Percentiles rank a stretch among this genome's conserved stretches.
Evolutionary conservation across 805 yeast species (phyloP).

Genomic region (Vanderwaltozyma tropicalis): DNA sequence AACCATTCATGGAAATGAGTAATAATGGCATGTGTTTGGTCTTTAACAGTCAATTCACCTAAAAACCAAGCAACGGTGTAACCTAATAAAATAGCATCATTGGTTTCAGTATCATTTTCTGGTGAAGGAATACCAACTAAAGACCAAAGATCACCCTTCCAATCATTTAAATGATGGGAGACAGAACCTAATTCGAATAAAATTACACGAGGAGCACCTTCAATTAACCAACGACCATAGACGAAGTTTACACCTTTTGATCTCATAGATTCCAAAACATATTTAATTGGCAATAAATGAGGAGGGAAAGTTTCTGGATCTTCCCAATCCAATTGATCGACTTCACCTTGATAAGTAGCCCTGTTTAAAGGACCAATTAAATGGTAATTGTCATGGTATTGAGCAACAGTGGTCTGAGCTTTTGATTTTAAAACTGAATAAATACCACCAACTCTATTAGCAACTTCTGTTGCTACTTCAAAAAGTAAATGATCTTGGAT

Average conservation of each 20-base stretch:
- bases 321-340: conserved; percentile 57
- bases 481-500: conserved; percentile 78
- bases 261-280: conserved; percentile 65
- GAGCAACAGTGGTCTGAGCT: conserved; percentile 93
- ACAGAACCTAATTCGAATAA: conserved; percentile 82
- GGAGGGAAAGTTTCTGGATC: conserved; percentile 32
- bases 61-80: conserved; percentile 94
- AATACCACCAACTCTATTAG: conserved; percentile 95
- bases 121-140: conserved; percentile 91
- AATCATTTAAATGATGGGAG: conserved; percentile 59
- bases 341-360: conserved; percentile 66
- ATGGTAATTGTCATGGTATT: conserved; percentile 78
- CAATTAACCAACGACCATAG: conserved; percentile 94
- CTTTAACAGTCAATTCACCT: conserved; percentile 83
- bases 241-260: conserved; percentile 71
- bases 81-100: conserved; percentile 87
- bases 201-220: conserved; percentile 91
- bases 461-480: conserved; percentile 95
- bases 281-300: conserved; percentile 21
- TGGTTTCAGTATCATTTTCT: conserved; percentile 74
- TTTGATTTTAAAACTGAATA: conserved; percentile 93
- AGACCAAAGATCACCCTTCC: conserved; percentile 92
- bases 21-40: conserved; percentile 78
- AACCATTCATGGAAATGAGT: conserved; percentile 97
- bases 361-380: conserved; percentile 79